These are phyloP conservation scores for Coemansia sp. DNA, from an alignment of 192 early-diverging fungal species.

Conservation along the genomic window DNA sequence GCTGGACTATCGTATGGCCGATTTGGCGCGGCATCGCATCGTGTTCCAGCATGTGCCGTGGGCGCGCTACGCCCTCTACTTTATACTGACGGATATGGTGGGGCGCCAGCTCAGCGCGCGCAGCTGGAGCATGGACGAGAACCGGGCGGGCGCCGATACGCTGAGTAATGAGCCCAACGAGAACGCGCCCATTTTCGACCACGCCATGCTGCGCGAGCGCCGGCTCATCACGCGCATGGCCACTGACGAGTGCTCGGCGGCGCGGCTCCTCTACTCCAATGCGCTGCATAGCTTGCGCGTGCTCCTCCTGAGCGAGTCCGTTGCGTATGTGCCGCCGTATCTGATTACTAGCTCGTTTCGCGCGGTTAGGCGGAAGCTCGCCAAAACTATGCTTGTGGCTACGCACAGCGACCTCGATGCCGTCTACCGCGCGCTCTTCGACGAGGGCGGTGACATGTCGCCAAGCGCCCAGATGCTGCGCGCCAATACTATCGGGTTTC, in stretches of 20 bases:
- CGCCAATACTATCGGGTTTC: neutral
- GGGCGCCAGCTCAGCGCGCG: conserved; percentile 8
- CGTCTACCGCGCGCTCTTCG: conserved; percentile 15
- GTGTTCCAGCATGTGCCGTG: conserved; percentile 17
- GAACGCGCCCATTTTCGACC: neutral
- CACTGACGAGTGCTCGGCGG: conserved; percentile 28
- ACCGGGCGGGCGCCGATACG: neutral
- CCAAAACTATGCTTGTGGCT: conserved; percentile 7
- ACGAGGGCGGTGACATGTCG: neutral
- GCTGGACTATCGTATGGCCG: conserved; percentile 17
- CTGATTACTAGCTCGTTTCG: conserved; percentile 21
- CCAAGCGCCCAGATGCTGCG: neutral
- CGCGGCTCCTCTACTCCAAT: conserved; percentile 17
- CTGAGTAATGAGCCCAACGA: neutral
- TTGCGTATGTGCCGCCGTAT: conserved; percentile 27
- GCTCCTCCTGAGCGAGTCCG: conserved; percentile 9
- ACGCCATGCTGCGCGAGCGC: conserved; percentile 6
- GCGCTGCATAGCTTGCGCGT: conserved; percentile 27
- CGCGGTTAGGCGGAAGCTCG: neutral
- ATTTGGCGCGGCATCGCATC: conserved; percentile 23
- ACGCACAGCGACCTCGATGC: conserved; percentile 7
- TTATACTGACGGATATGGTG: conserved; percentile 15
- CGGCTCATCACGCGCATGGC: conserved; percentile 5
- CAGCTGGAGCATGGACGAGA: conserved; percentile 5
- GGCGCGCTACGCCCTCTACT: conserved; percentile 25